These are phyloP conservation scores for Fusarium sp. DNA, from an alignment of 2,329 filamentous ascomycete genomes.

Conservation along the genomic window DNA sequence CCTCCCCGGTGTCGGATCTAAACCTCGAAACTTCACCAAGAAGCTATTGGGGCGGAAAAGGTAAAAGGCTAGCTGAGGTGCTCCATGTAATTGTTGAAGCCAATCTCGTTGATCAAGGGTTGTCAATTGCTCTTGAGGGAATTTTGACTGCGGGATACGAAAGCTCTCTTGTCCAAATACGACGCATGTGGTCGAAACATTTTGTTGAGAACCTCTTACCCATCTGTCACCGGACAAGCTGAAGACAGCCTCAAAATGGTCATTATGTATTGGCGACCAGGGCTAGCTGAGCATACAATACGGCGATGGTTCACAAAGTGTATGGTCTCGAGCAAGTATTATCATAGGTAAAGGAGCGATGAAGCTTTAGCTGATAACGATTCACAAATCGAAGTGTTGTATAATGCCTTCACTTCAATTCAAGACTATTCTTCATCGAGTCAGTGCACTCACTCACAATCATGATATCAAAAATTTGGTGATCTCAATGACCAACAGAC, in stretches of 20 bases:
- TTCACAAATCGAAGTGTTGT: too few species aligned
- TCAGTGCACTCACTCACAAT: neutral
- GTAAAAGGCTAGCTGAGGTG: slow-evolving; percentile 1
- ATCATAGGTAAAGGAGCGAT: neutral
- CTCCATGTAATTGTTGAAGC: slow-evolving; percentile 21
- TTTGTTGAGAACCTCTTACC: slow-evolving; percentile 20
- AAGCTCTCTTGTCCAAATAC: neutral
- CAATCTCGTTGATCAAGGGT: slow-evolving; percentile 18
- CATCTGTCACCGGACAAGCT: slow-evolving; percentile 26
- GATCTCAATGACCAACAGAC: neutral
- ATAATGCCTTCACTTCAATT: neutral
- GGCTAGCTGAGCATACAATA: neutral
- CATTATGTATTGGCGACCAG: neutral
- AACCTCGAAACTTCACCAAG: slow-evolving; percentile 24
- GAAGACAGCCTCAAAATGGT: neutral
- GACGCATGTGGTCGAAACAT: neutral
- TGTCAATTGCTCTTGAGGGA: slow-evolving; percentile 34
- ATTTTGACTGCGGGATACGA: slow-evolving; percentile 31
- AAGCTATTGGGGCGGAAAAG: slow-evolving; percentile 44
- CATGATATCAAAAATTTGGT: slow-evolving; percentile 7
- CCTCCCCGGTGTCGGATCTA: slow-evolving; percentile 46
- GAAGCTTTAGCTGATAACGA: neutral
- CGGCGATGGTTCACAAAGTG: neutral
- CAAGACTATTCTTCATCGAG: neutral
- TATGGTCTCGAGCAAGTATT: too few species aligned